These are phyloP conservation scores for Glebionis coronaria DNA, from an alignment of 129 eudicot genomes.

Conservation along the genomic window DNA sequence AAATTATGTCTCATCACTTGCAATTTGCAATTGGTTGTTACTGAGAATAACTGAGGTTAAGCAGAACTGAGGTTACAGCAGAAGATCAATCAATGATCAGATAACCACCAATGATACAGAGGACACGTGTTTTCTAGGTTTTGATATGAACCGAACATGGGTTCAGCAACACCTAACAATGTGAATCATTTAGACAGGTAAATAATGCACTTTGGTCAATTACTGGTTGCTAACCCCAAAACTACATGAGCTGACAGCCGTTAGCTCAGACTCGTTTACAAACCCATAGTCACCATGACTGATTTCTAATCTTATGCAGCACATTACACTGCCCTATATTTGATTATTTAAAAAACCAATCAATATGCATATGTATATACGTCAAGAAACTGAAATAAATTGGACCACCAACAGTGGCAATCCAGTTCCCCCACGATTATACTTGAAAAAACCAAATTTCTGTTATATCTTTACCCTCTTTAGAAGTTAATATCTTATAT, in stretches of 20 bases:
- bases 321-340: constrained; percentile 13
- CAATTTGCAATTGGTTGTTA: too few relatives aligned
- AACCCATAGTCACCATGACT: neutral
- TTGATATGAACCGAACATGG: neutral
- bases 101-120: neutral
- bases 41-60: neutral
- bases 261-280: neutral
- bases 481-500: constrained; percentile 3
- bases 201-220: neutral
- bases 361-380: constrained; percentile 20
- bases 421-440: constrained; percentile 12
- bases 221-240: neutral
- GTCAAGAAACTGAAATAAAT: constrained; percentile 17
- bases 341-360: constrained; percentile 6
- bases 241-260: neutral
- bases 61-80: constrained; percentile 11
- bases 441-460: constrained; percentile 19
- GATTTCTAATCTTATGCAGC: neutral
- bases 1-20: too few relatives aligned
- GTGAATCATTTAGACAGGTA: neutral
- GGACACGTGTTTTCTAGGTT: neutral
- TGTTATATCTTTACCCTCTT: constrained; percentile 15
- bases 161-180: neutral
- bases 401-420: constrained; percentile 5
- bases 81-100: neutral